Conservation (phyloP, 1,284 basidiomycete species). For the Clitocybe nebularis region DNA sequence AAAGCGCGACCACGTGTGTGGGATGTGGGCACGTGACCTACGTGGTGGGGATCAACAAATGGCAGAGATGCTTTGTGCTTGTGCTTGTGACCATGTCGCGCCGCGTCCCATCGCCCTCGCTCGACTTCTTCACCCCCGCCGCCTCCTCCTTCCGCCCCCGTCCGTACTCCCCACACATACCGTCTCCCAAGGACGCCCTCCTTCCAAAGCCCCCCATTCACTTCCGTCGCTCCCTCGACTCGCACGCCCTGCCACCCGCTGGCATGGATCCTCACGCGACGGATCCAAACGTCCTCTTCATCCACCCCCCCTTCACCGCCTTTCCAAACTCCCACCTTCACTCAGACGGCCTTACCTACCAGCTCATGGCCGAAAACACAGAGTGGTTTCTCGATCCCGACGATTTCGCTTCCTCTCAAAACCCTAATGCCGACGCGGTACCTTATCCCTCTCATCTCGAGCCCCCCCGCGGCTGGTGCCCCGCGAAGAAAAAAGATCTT, state of each 20-base stretch:
- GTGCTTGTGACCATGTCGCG: slow-evolving; percentile 10
- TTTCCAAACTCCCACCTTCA: slow-evolving; percentile 60
- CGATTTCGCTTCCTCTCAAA: slow-evolving; percentile 55
- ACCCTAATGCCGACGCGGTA: slow-evolving; percentile 46
- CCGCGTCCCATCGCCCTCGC: slow-evolving; percentile 18
- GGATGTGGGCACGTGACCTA: slow-evolving; percentile 30
- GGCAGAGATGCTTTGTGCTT: slow-evolving; percentile 24
- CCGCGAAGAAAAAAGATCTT: slow-evolving; percentile 70
- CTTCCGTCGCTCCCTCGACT: slow-evolving; percentile 29
- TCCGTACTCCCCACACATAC: slow-evolving; percentile 45
- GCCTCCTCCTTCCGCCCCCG: slow-evolving; percentile 56
- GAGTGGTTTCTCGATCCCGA: slow-evolving; percentile 72
- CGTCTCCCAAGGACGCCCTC: slow-evolving; percentile 19
- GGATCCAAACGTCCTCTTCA: slow-evolving; percentile 61
- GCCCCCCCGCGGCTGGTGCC: slow-evolving; percentile 78
- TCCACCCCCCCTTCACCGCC: slow-evolving; percentile 63
- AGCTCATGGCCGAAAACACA: slow-evolving; percentile 61
- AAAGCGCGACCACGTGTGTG: too few species aligned
- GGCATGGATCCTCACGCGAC: slow-evolving; percentile 62
- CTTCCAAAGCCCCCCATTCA: slow-evolving; percentile 19
- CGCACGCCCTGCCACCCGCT: slow-evolving; percentile 42
- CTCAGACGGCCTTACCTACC: slow-evolving; percentile 65
- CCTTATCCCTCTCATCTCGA: slow-evolving; percentile 70
- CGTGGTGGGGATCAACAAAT: slow-evolving; percentile 36
- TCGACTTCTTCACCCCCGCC: slow-evolving; percentile 56